These are phyloP conservation scores for Globisporangium viniferum DNA, from an alignment of 352 stramenopile species.

Conservation along the genomic window DNA sequence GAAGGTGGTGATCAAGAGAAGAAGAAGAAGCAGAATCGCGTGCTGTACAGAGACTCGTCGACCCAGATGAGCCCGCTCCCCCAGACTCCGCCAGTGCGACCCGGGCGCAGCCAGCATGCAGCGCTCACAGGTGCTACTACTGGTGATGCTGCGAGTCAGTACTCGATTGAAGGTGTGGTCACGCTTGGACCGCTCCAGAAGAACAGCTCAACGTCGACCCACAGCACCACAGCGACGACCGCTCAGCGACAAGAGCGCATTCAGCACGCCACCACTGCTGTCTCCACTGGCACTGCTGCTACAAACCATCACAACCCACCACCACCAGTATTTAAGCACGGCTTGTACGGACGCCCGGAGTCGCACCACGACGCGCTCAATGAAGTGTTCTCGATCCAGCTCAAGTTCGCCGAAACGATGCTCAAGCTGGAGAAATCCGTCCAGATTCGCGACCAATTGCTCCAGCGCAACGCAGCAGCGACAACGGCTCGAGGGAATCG, in stretches of 20 bases:
- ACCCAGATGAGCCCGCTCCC: slow-evolving; percentile 14
- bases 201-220: background rate
- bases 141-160: slow-evolving; percentile 28
- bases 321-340: background rate
- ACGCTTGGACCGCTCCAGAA: slow-evolving; percentile 34
- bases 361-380: slow-evolving; percentile 35
- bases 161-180: slow-evolving; percentile 58
- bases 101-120: background rate
- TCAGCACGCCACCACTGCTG: background rate
- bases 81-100: background rate
- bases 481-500: background rate
- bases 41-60: slow-evolving; percentile 6
- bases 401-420: slow-evolving; percentile 76
- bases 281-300: background rate
- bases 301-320: background rate
- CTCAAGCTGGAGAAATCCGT: slow-evolving; percentile 65
- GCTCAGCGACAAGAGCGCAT: background rate
- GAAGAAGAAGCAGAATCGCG: background rate
- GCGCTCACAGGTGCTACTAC: background rate
- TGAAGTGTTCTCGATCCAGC: slow-evolving; percentile 61
- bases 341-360: background rate
- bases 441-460: slow-evolving; percentile 49
- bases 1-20: background rate
- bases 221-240: background rate
- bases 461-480: slow-evolving; percentile 17